phyloP scores from a whole-genome alignment of 768 basidiomycete species.

The Lactifluus volemus region DNA sequence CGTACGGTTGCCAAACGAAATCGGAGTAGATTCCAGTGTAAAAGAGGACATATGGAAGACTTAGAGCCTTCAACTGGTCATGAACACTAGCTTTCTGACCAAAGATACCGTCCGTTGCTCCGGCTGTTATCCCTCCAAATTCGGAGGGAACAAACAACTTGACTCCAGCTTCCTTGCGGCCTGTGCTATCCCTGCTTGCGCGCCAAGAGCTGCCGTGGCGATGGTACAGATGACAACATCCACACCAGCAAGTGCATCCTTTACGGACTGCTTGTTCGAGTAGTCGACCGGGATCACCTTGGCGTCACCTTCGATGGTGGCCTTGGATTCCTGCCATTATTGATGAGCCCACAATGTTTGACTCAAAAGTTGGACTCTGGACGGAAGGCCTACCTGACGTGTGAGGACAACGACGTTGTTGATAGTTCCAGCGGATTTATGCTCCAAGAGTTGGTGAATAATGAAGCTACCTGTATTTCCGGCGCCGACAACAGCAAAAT shows the following conservation, averaged over 20 bases:
- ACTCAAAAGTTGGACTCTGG: not conserved
- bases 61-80: not conserved
- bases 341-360: not conserved
- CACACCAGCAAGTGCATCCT: conserved; percentile 1
- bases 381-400: not conserved
- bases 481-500: conserved; percentile 9
- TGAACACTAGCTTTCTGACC: not conserved
- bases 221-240: conserved; percentile 18
- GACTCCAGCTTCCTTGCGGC: conserved; percentile 24
- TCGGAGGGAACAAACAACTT: conserved; percentile 28
- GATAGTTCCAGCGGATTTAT: conserved; percentile 5
- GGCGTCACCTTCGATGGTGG: not conserved
- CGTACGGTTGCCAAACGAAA: conserved; percentile 2
- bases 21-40: conserved; percentile 19
- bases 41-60: conserved; percentile 11
- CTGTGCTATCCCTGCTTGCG: conserved; percentile 18
- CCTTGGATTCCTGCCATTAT: not conserved
- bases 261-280: conserved; percentile 6
- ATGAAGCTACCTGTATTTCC: conserved; percentile 10
- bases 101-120: not conserved
- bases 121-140: conserved; percentile 21
- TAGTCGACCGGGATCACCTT: conserved; percentile 16
- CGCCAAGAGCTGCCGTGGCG: not conserved
- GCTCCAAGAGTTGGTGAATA: conserved; percentile 11
- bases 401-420: conserved; percentile 13